These are phyloP conservation scores for Colletotrichum limetticola DNA, from an alignment of 2,329 filamentous ascomycete species.

Conservation along the genomic window DNA sequence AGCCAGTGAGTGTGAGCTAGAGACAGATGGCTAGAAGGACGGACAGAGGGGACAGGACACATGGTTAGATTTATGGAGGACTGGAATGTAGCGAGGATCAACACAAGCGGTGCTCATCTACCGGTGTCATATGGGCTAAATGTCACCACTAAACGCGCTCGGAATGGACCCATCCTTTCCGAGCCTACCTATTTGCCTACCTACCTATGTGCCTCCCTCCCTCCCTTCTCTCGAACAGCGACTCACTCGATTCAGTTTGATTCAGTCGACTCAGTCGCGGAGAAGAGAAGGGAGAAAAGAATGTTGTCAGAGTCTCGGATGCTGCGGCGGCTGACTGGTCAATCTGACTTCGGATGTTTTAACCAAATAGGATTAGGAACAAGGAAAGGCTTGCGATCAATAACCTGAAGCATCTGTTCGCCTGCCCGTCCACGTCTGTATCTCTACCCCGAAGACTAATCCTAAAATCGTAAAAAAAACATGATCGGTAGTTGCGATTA, in stretches of 20 bases:
- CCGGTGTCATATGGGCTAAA: background rate
- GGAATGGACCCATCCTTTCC: background rate
- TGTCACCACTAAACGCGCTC: background rate
- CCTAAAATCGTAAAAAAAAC: conserved; percentile 6
- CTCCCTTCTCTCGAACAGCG: background rate
- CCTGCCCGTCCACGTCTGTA: background rate
- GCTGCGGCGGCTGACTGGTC: background rate
- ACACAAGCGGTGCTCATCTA: background rate
- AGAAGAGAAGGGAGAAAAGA: background rate
- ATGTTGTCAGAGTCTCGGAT: background rate
- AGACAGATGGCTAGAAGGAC: background rate
- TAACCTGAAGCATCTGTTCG: background rate
- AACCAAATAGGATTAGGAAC: background rate
- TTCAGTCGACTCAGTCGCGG: background rate
- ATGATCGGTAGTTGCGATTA: background rate
- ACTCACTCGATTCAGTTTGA: background rate
- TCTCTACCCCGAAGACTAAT: conserved; percentile 1
- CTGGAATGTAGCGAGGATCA: background rate
- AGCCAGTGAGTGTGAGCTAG: background rate
- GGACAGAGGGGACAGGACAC: background rate
- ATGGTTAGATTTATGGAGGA: background rate
- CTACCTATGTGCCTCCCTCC: background rate
- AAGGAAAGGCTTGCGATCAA: background rate
- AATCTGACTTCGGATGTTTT: background rate
- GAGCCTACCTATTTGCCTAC: background rate